phyloP scores from a whole-genome alignment of 2,329 filamentous ascomycete species.

The Blastomyces gilchristii region DNA sequence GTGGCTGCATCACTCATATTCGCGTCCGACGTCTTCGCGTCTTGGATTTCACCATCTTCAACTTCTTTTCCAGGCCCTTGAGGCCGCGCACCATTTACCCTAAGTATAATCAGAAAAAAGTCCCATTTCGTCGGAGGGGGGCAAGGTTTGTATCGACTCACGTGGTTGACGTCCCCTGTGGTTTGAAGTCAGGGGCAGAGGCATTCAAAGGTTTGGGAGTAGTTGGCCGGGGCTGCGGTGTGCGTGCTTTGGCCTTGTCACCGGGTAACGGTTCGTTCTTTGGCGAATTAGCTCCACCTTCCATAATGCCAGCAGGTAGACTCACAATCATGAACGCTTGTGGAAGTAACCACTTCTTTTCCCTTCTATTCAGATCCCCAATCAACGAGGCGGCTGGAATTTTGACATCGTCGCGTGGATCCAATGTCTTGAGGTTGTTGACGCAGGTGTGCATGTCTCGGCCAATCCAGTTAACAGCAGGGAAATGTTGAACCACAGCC shows the following conservation, averaged over 20 bases:
- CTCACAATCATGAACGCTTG: slow-evolving; percentile 36
- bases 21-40: slow-evolving; percentile 34
- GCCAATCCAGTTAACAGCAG: slow-evolving; percentile 82
- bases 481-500: slow-evolving; percentile 69
- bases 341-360: slow-evolving; percentile 41
- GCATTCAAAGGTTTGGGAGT: slow-evolving; percentile 33
- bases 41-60: slow-evolving; percentile 39
- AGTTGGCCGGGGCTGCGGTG: slow-evolving; percentile 22
- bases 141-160: slow-evolving; percentile 23
- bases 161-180: slow-evolving; percentile 21
- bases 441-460: slow-evolving; percentile 34
- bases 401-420: slow-evolving; percentile 39
- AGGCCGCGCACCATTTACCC: slow-evolving; percentile 22
- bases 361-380: slow-evolving; percentile 39
- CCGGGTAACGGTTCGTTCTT: slow-evolving; percentile 22
- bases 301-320: slow-evolving; percentile 16
- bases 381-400: slow-evolving; percentile 41
- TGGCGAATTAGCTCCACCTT: slow-evolving; percentile 13
- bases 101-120: slow-evolving; percentile 21
- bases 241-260: slow-evolving; percentile 22
- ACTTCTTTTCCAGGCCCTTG: slow-evolving; percentile 28
- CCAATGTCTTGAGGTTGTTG: slow-evolving; percentile 35
- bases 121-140: not conserved
- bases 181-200: slow-evolving; percentile 34
- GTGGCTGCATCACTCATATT: slow-evolving; percentile 8